Percentiles rank a stretch among this genome's conserved stretches.
These are phyloP conservation scores for Heliosperma pusillum DNA, from an alignment of 148 eudicot genomes.

Conservation along the genomic window DNA sequence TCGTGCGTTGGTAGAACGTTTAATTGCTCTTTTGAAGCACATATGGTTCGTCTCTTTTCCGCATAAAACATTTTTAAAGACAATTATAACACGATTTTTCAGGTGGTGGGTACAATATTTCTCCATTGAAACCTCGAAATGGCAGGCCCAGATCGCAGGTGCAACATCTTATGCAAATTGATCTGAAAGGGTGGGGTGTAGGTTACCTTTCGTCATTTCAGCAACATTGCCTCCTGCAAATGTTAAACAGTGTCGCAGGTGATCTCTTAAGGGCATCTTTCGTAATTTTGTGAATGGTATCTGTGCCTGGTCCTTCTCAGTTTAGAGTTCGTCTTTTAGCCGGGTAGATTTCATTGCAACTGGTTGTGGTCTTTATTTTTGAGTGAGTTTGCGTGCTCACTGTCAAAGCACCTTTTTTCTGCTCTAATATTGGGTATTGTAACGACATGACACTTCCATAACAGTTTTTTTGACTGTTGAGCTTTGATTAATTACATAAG, in stretches of 20 bases:
- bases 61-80: not conserved
- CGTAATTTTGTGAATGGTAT: not conserved
- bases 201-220: conserved; percentile 86
- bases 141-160: conserved; percentile 95
- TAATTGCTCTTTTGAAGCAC: not conserved
- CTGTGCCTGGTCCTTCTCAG: not conserved
- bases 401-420: not conserved
- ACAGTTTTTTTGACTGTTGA: not conserved
- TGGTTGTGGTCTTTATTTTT: not conserved
- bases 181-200: conserved; percentile 97
- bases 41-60: conserved; percentile 8
- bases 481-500: not conserved
- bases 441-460: not conserved
- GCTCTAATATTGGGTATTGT: not conserved
- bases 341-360: not conserved
- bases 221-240: conserved; percentile 94
- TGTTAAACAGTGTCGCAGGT: conserved; percentile 98
- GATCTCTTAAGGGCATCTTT: conserved; percentile 21
- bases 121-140: conserved; percentile 80
- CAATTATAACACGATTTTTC: conserved; percentile 12
- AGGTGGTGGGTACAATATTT: conserved; percentile 98
- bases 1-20: not conserved
- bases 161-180: conserved; percentile 98
- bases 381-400: not conserved
- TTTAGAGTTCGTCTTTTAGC: not conserved